These are phyloP conservation scores for Globisporangium nunn DNA, from an alignment of 352 stramenopile species.

Conservation along the genomic window DNA sequence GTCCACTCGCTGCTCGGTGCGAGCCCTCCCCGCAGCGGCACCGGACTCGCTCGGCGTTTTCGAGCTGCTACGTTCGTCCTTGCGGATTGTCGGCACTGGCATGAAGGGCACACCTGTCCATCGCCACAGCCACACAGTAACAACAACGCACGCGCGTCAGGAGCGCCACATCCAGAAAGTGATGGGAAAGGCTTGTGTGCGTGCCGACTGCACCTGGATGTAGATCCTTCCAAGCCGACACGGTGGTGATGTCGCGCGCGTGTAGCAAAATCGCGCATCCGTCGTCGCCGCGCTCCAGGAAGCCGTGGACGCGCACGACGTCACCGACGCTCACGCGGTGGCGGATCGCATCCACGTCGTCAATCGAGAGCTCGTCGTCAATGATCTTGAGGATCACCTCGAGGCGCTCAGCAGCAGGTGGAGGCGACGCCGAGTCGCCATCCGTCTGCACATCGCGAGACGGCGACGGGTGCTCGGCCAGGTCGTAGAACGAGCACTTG, in stretches of 20 bases:
- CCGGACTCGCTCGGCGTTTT: not conserved
- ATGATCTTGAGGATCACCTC: constrained; percentile 81
- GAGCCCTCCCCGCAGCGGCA: not conserved
- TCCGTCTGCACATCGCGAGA: constrained; percentile 4
- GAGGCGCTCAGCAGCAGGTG: constrained; percentile 26
- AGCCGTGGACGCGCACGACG: constrained; percentile 51
- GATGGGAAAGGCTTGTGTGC: not conserved
- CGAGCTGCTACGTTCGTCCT: not conserved
- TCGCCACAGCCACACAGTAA: not conserved
- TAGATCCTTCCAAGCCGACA: constrained; percentile 45
- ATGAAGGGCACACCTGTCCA: constrained; percentile 41
- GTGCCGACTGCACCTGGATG: constrained; percentile 19
- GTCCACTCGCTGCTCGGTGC: not conserved
- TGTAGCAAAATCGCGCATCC: constrained; percentile 28
- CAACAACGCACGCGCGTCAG: not conserved
- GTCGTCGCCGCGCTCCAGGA: constrained; percentile 35
- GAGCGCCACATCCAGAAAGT: not conserved
- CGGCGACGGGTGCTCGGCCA: constrained; percentile 19
- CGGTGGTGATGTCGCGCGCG: constrained; percentile 27
- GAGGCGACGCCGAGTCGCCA: not conserved
- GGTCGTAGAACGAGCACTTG: constrained; percentile 73
- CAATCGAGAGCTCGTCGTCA: constrained; percentile 47
- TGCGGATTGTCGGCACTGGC: constrained; percentile 36
- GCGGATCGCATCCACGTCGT: constrained; percentile 57
- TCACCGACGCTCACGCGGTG: constrained; percentile 61